Percentiles rank a stretch among this genome's conserved stretches.
Conservation (phyloP, 805 yeast species). For the Clavispora carvajalis region DNA sequence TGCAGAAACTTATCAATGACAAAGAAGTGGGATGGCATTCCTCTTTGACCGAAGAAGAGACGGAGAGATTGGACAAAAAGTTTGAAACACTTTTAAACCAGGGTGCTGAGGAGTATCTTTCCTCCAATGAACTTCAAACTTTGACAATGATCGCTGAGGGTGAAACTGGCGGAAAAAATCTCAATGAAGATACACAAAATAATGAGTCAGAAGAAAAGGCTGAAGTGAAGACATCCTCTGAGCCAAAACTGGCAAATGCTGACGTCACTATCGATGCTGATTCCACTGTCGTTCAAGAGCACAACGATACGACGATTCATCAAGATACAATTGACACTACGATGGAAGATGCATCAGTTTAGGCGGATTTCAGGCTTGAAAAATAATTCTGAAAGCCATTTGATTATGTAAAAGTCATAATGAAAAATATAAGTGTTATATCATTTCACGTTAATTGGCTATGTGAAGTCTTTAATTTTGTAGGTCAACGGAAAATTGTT, state of each 20-base stretch:
- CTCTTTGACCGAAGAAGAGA: conserved; percentile 36
- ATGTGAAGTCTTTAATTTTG: background rate
- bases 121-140: conserved; percentile 10
- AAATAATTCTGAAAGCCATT: background rate
- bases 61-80: conserved; percentile 24
- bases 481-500: conserved; percentile 10
- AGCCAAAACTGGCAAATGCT: conserved; percentile 11
- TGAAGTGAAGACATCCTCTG: background rate
- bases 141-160: background rate
- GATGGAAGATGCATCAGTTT: conserved; percentile 34
- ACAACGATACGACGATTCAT: conserved; percentile 43
- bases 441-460: background rate
- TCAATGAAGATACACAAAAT: conserved; percentile 14
- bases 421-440: background rate
- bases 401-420: background rate
- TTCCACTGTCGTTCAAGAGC: conserved; percentile 42
- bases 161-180: background rate
- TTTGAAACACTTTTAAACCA: conserved; percentile 30
- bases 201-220: background rate
- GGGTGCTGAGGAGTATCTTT: conserved; percentile 33
- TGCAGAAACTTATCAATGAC: conserved; percentile 43
- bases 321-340: conserved; percentile 47
- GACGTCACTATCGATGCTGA: conserved; percentile 40
- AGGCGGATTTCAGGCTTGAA: background rate
- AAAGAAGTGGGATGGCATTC: conserved; percentile 51